Conservation (phyloP, 2,329 filamentous ascomycete genomes). For the Penicillium sp. region DNA sequence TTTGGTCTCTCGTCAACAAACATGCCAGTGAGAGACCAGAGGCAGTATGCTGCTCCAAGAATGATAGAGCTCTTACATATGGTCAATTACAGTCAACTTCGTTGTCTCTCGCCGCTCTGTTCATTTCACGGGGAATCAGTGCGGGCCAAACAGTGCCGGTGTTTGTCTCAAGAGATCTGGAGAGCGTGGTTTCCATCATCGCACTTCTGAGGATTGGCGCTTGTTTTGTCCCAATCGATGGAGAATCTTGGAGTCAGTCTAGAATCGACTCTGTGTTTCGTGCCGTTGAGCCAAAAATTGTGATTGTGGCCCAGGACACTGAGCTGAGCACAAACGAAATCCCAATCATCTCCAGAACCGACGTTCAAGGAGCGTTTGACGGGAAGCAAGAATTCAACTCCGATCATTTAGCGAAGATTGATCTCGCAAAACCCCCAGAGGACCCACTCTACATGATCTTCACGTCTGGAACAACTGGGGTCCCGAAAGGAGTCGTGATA, state of each 20-base stretch:
- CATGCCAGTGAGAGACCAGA: background rate
- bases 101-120: background rate
- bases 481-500: slow-evolving; percentile 22
- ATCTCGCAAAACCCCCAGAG: background rate
- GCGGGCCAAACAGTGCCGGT: background rate
- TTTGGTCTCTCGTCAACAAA: background rate
- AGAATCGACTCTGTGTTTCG: background rate
- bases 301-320: background rate
- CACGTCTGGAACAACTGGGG: slow-evolving; percentile 20
- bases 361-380: background rate
- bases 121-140: background rate
- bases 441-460: slow-evolving; percentile 14
- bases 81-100: background rate
- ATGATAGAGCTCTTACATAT: background rate
- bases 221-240: slow-evolving; percentile 1
- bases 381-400: background rate
- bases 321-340: background rate
- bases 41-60: background rate
- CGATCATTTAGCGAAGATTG: background rate
- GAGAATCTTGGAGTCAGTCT: background rate
- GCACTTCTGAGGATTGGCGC: background rate
- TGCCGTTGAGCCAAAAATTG: background rate
- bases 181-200: background rate
- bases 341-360: background rate
- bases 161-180: background rate